phyloP scores from a whole-genome alignment of 139 green algal species.

The Chlorella sp. region DNA sequence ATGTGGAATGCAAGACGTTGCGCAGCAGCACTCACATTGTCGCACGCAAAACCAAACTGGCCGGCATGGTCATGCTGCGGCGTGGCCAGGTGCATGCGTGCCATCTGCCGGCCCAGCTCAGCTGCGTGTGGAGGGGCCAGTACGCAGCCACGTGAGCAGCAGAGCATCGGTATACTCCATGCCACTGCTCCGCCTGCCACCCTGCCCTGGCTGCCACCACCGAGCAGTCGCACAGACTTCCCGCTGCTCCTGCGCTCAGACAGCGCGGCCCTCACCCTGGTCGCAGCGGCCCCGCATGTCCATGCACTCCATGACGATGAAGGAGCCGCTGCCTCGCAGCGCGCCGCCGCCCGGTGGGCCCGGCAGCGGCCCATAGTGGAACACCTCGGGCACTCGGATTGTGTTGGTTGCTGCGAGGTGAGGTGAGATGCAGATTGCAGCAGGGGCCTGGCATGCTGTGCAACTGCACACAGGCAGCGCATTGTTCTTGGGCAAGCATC shows the following conservation, averaged over 20 bases:
- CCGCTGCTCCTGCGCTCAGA: too few relatives aligned
- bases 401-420: constrained; percentile 56
- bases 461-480: too few relatives aligned
- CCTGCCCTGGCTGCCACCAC: too few relatives aligned
- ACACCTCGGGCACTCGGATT: constrained; percentile 76
- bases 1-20: too few relatives aligned
- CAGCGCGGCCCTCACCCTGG: constrained; percentile 13
- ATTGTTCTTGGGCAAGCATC: too few relatives aligned
- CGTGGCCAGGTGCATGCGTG: constrained; percentile 86
- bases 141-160: too few relatives aligned
- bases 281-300: constrained; percentile 62
- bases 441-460: too few relatives aligned
- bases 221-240: too few relatives aligned
- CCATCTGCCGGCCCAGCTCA: constrained; percentile 81
- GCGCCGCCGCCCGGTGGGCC: constrained; percentile 30
- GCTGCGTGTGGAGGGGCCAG: constrained; percentile 20
- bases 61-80: constrained; percentile 66
- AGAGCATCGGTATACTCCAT: too few relatives aligned
- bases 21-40: constrained; percentile 69
- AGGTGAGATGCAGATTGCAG: too few relatives aligned
- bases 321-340: constrained; percentile 59
- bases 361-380: constrained; percentile 58
- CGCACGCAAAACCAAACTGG: constrained; percentile 90
- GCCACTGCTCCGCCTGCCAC: too few relatives aligned
- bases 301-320: constrained; percentile 96